These are phyloP conservation scores for Podaxis sp. DNA, from an alignment of 768 basidiomycete species.

Conservation along the genomic window DNA sequence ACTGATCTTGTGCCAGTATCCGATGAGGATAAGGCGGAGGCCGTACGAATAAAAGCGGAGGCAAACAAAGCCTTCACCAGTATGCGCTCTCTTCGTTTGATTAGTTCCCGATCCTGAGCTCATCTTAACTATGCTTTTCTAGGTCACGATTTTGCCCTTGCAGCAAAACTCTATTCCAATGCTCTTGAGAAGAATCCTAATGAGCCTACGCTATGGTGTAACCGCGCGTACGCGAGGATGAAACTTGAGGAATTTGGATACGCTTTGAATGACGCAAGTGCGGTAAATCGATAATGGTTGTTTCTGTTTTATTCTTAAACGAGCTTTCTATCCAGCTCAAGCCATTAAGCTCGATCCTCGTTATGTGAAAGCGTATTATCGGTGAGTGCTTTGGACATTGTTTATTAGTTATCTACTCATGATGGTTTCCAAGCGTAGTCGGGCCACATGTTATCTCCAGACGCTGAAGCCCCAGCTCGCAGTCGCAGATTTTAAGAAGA, in stretches of 20 bases:
- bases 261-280: slow-evolving; percentile 85
- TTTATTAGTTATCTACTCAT: slow-evolving; percentile 1
- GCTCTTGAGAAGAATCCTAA: slow-evolving; percentile 87
- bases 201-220: slow-evolving; percentile 92
- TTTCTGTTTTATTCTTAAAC: slow-evolving; percentile 3
- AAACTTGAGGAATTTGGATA: slow-evolving; percentile 94
- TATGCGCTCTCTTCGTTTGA: slow-evolving; percentile 31
- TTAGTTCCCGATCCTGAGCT: slow-evolving; percentile 4
- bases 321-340: slow-evolving; percentile 47
- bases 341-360: slow-evolving; percentile 87
- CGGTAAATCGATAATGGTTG: slow-evolving; percentile 29
- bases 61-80: slow-evolving; percentile 89
- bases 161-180: slow-evolving; percentile 76
- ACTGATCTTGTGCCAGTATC: slow-evolving; percentile 49
- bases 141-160: slow-evolving; percentile 75
- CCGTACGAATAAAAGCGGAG: slow-evolving; percentile 71
- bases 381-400: slow-evolving; percentile 41
- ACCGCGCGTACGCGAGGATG: slow-evolving; percentile 89
- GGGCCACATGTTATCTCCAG: slow-evolving; percentile 89
- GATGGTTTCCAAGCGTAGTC: slow-evolving; percentile 40
- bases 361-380: slow-evolving; percentile 89
- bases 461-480: slow-evolving; percentile 86
- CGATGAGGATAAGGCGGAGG: slow-evolving; percentile 67
- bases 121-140: background rate
- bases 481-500: slow-evolving; percentile 84